phyloP scores from a whole-genome alignment of 148 eudicot genomes.

The Rhododendron ovatum region DNA sequence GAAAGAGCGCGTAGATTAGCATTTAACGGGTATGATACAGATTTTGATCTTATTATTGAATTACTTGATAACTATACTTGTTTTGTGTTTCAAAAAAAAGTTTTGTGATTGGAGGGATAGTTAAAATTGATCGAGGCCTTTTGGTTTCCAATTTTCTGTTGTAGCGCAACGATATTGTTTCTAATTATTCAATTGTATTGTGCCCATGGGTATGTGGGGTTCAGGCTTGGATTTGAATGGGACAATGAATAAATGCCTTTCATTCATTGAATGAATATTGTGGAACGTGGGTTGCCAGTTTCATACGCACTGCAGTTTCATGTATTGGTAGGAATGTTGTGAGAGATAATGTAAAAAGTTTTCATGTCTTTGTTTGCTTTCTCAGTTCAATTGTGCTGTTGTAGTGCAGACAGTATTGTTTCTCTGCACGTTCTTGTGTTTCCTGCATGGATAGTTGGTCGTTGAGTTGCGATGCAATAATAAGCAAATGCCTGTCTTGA shows the following conservation, averaged over 20 bases:
- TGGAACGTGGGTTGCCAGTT: neutral
- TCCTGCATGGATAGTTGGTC: neutral
- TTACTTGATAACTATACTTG: neutral
- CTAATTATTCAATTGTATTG: neutral
- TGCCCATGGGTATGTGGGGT: neutral
- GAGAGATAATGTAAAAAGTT: neutral
- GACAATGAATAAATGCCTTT: neutral
- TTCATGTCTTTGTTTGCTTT: neutral
- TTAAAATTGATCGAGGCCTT: neutral
- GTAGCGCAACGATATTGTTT: neutral
- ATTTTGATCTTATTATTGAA: slow-evolving; percentile 2
- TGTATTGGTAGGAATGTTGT: neutral
- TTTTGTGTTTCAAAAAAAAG: neutral
- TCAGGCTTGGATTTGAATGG: neutral
- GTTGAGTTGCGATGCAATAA: neutral
- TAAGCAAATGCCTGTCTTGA: neutral
- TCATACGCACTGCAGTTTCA: neutral
- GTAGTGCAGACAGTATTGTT: neutral
- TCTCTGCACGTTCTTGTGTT: neutral
- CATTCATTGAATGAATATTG: neutral
- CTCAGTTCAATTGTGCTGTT: neutral
- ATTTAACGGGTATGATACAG: neutral
- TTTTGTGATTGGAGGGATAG: no score
- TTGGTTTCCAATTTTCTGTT: neutral
- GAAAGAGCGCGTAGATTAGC: slow-evolving; percentile 1